Base-by-base conservation (phyloP, 148 eudicot species). In the Chenopodium berlandieri region DNA sequence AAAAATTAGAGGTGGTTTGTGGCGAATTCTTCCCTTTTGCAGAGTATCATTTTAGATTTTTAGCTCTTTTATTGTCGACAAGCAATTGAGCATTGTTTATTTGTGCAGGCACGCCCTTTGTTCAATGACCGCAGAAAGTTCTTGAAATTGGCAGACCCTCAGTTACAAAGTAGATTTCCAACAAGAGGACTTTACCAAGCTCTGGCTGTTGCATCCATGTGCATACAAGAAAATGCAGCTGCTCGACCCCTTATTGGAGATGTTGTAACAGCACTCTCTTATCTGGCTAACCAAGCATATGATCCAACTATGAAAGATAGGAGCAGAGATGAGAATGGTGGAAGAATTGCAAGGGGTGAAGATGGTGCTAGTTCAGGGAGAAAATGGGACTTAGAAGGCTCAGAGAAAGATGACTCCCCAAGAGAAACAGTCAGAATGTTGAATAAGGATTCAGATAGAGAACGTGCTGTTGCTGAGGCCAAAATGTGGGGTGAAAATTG, bases 261-360 rank as follows among this genome's bases (percentile, higher is more conserved):
- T 82, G 98, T 94, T 37, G 98, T 94, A n/a, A 94, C 98, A 8
- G 98, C 98, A 63, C 91, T 94, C 65, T 91, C 96, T 48, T 94
- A 91, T 87, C 82, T 94, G 77, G 98, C 93, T 80, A 92, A 91
- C 86, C 98, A 94, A 78, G 88, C 89, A 22, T 86, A 91, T 30
- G 94, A 93, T 63, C 88, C 92, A 4, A 78, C 23, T 56, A 32
- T 85, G 25, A 85, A 73, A 69, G 94, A 87, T 34, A 88, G 85
- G 78, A 86, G 64, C 84, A 84, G 78, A 75, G 90, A 85, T 52
- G 92, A 88, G 22, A 83, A 86, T 63, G 91, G 86, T 47, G 89
- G 90, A 50, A 89, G 85, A 71, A 84, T 91, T 7, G 79, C 79
- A 67, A 87, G 86, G 80, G 88, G 86, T 73, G 93, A 92, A 50